Evolutionary conservation across 805 yeast genomes (phyloP).

Genomic region (Wickerhamiella sergipiensis): DNA sequence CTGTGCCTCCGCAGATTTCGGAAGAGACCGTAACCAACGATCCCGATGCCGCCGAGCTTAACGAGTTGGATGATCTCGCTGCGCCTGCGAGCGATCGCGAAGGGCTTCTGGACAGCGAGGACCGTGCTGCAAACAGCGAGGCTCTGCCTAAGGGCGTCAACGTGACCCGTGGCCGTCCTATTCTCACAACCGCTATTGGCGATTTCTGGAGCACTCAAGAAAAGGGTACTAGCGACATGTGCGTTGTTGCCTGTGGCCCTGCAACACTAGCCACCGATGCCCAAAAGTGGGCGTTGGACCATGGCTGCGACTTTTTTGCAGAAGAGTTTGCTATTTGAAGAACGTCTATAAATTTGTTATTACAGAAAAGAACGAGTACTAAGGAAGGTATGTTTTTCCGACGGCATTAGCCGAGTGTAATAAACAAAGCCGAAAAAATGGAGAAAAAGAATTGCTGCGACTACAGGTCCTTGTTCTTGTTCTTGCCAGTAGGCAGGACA

Average conservation of each 20-base stretch:
- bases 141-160: constrained; percentile 1
- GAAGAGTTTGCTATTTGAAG: constrained; percentile 9
- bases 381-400: too few species aligned
- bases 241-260: constrained; percentile 20
- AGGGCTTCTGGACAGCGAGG: background rate
- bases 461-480: background rate
- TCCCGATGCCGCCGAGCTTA: background rate
- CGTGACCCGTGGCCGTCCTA: constrained; percentile 12
- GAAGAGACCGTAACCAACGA: constrained; percentile 8
- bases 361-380: background rate
- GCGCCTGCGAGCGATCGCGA: background rate
- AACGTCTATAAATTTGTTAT: background rate
- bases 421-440: background rate
- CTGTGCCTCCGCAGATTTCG: constrained; percentile 4
- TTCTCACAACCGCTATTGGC: constrained; percentile 4
- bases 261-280: constrained; percentile 12
- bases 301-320: constrained; percentile 10
- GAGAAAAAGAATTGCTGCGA: background rate
- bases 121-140: background rate
- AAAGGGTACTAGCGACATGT: background rate
- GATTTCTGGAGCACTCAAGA: background rate
- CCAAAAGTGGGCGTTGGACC: constrained; percentile 11
- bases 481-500: background rate
- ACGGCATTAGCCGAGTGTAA: background rate
- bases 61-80: constrained; percentile 5